Conservation (phyloP, 768 basidiomycete species). For the Galerina marginata region DNA sequence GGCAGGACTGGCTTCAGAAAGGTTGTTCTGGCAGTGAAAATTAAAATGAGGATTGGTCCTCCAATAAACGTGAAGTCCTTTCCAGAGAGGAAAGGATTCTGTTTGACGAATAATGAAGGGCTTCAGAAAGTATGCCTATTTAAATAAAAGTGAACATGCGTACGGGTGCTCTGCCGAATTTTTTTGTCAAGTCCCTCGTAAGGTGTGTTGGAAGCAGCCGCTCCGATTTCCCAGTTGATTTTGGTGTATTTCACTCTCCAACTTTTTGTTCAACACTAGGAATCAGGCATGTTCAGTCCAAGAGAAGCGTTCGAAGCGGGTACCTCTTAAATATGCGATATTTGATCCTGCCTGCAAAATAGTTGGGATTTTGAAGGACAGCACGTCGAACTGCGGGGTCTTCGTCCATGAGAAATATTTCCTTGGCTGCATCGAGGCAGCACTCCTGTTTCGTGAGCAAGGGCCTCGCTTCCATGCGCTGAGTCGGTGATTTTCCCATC, state of each 20-base stretch:
- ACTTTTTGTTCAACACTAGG: neutral
- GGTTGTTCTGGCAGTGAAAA: neutral
- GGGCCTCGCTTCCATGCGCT: no score
- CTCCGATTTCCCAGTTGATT: constrained; percentile 1
- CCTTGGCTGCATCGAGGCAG: constrained; percentile 5
- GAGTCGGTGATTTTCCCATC: neutral
- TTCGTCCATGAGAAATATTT: constrained; percentile 10
- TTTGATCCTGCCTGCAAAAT: neutral
- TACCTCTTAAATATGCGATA: neutral
- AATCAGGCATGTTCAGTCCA: neutral
- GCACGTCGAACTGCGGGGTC: neutral
- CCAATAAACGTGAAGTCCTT: constrained; percentile 10
- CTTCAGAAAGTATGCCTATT: neutral
- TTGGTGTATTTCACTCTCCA: neutral
- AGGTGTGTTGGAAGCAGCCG: neutral
- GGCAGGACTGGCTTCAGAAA: no score
- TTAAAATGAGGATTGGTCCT: constrained; percentile 2
- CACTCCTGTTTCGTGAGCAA: neutral
- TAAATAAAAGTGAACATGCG: neutral
- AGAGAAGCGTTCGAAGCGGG: neutral
- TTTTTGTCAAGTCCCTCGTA: neutral
- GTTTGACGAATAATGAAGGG: neutral
- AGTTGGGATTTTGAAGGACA: neutral
- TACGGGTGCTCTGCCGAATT: neutral
- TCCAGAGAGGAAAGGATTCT: constrained; percentile 10